These are phyloP conservation scores for Gastrolobium villosum DNA, from an alignment of 306 rosid genomes.

Conservation along the genomic window DNA sequence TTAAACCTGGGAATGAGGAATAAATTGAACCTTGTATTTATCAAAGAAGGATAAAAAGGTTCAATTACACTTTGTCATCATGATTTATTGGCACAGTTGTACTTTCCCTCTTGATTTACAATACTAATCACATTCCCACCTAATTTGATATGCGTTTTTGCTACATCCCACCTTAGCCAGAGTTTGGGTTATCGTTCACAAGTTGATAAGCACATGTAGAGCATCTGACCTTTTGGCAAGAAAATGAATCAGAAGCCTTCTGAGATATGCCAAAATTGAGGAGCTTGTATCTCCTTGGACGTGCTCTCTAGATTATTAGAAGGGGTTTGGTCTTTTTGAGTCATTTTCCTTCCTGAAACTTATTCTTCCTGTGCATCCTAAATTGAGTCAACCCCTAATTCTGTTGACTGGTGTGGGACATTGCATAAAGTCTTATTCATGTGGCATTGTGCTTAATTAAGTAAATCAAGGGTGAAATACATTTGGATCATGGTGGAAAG, in stretches of 20 bases:
- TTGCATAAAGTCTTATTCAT: not conserved
- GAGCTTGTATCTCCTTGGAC: not conserved
- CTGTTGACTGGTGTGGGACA: not conserved
- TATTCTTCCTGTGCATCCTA: not conserved
- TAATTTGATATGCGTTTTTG: not conserved
- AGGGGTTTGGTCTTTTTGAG: not conserved
- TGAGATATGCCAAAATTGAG: not conserved
- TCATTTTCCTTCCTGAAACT: not conserved
- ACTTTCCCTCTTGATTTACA: not conserved
- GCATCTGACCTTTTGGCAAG: not conserved
- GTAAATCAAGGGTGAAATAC: not conserved
- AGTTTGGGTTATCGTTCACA: not conserved
- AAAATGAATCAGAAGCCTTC: not conserved
- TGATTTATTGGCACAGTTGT: not conserved
- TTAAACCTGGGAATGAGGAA: not conserved
- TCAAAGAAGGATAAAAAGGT: not conserved
- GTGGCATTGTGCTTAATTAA: not conserved
- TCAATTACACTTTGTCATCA: not conserved
- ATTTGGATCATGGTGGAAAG: not conserved
- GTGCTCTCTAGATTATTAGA: not conserved
- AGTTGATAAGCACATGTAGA: not conserved
- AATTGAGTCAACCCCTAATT: constrained; percentile 1
- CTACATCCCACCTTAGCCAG: not conserved
- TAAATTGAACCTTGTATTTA: not conserved
- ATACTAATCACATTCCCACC: not conserved